Evolutionary conservation across 441 rosid species (phyloP).

Genomic region (Daphne laureola): DNA sequence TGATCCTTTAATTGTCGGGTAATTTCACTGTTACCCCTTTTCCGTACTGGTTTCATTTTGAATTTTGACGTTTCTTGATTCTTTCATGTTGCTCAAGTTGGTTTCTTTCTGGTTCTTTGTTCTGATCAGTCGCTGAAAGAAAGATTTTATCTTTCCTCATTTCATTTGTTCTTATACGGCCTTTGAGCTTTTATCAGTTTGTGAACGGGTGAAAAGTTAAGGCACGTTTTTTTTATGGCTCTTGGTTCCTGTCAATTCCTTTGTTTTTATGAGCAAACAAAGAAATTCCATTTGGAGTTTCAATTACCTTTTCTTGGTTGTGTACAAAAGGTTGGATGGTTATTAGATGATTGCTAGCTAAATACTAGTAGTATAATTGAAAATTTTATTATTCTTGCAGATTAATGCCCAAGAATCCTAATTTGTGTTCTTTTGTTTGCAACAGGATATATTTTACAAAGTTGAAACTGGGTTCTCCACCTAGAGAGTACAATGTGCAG

Average conservation of each 20-base stretch:
- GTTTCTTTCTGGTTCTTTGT: neutral
- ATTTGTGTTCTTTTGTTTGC: neutral
- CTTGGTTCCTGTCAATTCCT: conserved; percentile 11
- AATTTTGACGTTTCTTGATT: neutral
- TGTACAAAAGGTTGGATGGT: no score
- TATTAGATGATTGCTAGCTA: no score
- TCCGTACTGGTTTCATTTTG: conserved; percentile 7
- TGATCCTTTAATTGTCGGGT: conserved; percentile 87
- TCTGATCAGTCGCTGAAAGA: neutral
- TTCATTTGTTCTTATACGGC: conserved; percentile 18
- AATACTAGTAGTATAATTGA: no score
- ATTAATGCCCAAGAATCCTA: neutral
- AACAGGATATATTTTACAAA: conserved; percentile 67
- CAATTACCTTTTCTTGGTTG: no score
- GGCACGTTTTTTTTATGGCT: neutral
- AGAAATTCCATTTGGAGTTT: no score
- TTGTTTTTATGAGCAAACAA: no score
- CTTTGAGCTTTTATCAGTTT: conserved; percentile 19
- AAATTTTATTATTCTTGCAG: neutral
- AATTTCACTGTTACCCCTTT: conserved; percentile 21
- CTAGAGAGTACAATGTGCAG: conserved; percentile 70
- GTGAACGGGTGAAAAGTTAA: conserved; percentile 4
- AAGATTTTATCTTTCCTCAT: conserved; percentile 6
- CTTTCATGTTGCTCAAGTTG: conserved; percentile 1
- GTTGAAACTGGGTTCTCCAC: conserved; percentile 71